Evolutionary conservation across 768 basidiomycete genomes (phyloP), one percentile per base, ranked within the genome.

Genomic region (Leccinum boreale): DNA sequence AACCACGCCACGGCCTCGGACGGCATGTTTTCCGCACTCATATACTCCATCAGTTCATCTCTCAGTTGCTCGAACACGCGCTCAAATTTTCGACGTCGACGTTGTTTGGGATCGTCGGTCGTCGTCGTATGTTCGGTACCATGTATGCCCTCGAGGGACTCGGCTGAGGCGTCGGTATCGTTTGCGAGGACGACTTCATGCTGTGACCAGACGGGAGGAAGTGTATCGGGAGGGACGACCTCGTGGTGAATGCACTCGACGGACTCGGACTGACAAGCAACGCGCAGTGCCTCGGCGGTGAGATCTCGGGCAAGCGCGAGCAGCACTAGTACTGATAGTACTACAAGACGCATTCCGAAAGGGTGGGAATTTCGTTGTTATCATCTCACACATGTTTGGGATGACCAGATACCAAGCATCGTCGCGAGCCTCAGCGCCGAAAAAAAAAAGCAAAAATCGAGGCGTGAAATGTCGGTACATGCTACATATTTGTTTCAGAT

Each of bases 1-100:
- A 85, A 98, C 93, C 94, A 98, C 50, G 86, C 84, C 24, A 87
- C 73, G 2, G 89, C 92, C 55, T 94, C 92, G 42, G 78, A 64
- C 7, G 94, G 93, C 85, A 98, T 90, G 9, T 84, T 83, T 68
- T 90, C 81, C 17, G 75, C 74, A 54, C 79, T 78, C 63, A 92
- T 78, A 67, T 88, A 81, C 7, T 74, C 80, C 58, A 94, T 71
- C n/a, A 97, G 80, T 75, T 95, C 93, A 58, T 88, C 82, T 21
- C 85, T 83, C 61, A 97, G 84, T 62, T 77, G 71, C 23, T 79
- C 76, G 75, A 85, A 98, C 8, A 88, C 87, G 29, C 67, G 78
- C 66, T 88, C 81, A 73, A 98, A 98, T 58, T 80, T 81, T 17
- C 75, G 72, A 47, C 86, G 81, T 59, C 76, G 74, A 12, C 71